phyloP scores from a whole-genome alignment of 2,329 filamentous ascomycete genomes.

The Xylariaceae sp. region DNA sequence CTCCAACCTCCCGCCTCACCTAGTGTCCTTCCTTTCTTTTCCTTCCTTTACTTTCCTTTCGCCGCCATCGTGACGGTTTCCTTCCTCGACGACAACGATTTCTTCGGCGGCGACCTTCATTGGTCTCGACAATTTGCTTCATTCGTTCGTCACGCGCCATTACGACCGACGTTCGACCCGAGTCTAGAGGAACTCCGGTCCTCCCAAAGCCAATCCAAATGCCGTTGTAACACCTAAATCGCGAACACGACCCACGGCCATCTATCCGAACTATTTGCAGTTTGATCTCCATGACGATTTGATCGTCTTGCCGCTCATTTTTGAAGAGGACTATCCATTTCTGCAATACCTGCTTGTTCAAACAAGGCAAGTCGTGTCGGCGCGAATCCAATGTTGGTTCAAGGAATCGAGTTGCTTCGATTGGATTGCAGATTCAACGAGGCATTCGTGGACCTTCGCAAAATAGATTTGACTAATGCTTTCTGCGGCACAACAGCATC shows the following conservation, averaged over 20 bases:
- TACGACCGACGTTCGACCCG: slow-evolving; percentile 26
- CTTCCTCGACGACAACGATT: slow-evolving; percentile 33
- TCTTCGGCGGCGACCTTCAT: slow-evolving; percentile 26
- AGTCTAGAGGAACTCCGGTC: slow-evolving; percentile 26
- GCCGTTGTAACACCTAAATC: slow-evolving; percentile 29
- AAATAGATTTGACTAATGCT: slow-evolving; percentile 22
- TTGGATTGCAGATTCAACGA: background rate
- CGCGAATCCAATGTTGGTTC: background rate
- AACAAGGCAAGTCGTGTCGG: slow-evolving; percentile 27
- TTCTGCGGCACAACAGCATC: slow-evolving; percentile 26
- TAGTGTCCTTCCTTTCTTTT: slow-evolving; percentile 25
- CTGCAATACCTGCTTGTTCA: slow-evolving; percentile 26
- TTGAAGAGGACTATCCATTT: slow-evolving; percentile 21
- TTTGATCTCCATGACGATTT: slow-evolving; percentile 31
- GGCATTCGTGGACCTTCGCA: background rate
- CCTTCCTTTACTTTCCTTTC: slow-evolving; percentile 27
- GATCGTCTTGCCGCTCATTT: slow-evolving; percentile 35
- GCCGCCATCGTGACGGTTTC: slow-evolving; percentile 34
- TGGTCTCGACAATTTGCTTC: slow-evolving; percentile 26
- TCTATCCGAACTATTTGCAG: slow-evolving; percentile 18
- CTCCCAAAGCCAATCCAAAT: slow-evolving; percentile 25
- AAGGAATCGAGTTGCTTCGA: background rate
- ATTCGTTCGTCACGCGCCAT: slow-evolving; percentile 22
- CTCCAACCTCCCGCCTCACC: slow-evolving; percentile 31
- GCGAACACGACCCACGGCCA: slow-evolving; percentile 27